Evolutionary conservation across 257 asterid species (phyloP), one percentile per base, ranked within the genome.

Genomic region (Gentiana dahurica): DNA sequence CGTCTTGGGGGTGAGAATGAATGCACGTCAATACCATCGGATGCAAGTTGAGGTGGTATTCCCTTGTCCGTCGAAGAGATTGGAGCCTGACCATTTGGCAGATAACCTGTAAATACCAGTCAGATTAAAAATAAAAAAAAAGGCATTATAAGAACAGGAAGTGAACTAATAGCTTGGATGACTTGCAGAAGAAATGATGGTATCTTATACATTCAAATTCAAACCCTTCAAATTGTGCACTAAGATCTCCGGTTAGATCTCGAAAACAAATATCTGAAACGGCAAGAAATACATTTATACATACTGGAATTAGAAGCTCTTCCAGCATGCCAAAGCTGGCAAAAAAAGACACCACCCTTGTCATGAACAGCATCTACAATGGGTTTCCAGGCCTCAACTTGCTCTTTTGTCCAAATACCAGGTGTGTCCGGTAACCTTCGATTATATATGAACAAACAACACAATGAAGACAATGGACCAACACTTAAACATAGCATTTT

Each of bases 381-480:
- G n/a, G 72, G 66, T 58, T 71, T 71, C 67, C 71, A 66, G 12
- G 73, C 77, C 51, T 72, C 73, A 15, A 70, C 68, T 60, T 60
- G 75, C 58, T 70, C 61, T 44, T 44, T 54, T 6, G 66, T 69
- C 70, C 70, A 70, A 38, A 65, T 70, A 13, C 75, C 68, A 36
- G 71, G 67, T 11, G 68, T 65, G 6, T 35, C 3, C 4, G 62
- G 36, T 55, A 34, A 64, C 24, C 78, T 72, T 35, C 53, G 36
- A 3, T 9, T 24, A 48, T 9, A 38, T 47, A 6, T 1, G 24
- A 24, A 24, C 24, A 43, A 43, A 59, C 12, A 54, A 53, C 5
- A 41, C 34, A 10, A 7, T 3, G 2, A 2, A 12, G 1, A 7
- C 11, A n/a, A 44, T 0, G 32, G 49, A 48, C 53, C 45, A 4